phyloP scores from a whole-genome alignment of 192 early-diverging fungal genomes.

The Chytriomyces sp. region DNA sequence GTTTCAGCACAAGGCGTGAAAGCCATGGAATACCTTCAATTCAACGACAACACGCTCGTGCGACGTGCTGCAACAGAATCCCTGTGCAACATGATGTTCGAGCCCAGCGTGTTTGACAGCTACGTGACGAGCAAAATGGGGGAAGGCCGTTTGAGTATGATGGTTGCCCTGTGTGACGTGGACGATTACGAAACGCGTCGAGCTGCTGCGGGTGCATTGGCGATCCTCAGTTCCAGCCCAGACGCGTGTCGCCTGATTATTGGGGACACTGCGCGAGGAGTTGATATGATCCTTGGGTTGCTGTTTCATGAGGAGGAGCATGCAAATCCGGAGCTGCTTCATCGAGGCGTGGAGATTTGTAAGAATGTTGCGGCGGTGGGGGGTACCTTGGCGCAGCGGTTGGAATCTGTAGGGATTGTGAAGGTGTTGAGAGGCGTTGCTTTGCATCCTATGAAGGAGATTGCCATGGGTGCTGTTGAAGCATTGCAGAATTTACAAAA shows the following conservation, averaged over 20 bases:
- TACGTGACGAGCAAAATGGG: constrained; percentile 60
- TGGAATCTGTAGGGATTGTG: constrained; percentile 56
- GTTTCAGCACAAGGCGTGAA: constrained; percentile 65
- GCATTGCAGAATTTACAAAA: constrained; percentile 42
- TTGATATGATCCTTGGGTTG: constrained; percentile 54
- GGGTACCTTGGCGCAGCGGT: constrained; percentile 50
- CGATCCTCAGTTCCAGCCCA: constrained; percentile 69
- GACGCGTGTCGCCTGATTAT: constrained; percentile 64
- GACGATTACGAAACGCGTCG: constrained; percentile 83
- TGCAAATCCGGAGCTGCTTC: constrained; percentile 64
- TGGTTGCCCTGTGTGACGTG: constrained; percentile 85
- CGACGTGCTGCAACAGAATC: constrained; percentile 68
- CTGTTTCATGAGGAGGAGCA: constrained; percentile 55
- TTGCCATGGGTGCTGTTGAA: constrained; percentile 61
- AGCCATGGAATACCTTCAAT: constrained; percentile 71
- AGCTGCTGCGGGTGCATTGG: constrained; percentile 85
- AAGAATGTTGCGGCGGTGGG: constrained; percentile 66
- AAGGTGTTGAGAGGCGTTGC: constrained; percentile 53
- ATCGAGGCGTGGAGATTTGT: constrained; percentile 73
- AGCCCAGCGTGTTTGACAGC: constrained; percentile 75
- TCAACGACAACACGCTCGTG: constrained; percentile 26
- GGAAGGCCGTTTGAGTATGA: constrained; percentile 65
- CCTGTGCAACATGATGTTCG: constrained; percentile 92
- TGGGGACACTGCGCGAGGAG: constrained; percentile 54
- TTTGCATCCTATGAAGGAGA: constrained; percentile 53